phyloP scores from a whole-genome alignment of 1,284 basidiomycete genomes.

The Cystobasidiaceae sp. region DNA sequence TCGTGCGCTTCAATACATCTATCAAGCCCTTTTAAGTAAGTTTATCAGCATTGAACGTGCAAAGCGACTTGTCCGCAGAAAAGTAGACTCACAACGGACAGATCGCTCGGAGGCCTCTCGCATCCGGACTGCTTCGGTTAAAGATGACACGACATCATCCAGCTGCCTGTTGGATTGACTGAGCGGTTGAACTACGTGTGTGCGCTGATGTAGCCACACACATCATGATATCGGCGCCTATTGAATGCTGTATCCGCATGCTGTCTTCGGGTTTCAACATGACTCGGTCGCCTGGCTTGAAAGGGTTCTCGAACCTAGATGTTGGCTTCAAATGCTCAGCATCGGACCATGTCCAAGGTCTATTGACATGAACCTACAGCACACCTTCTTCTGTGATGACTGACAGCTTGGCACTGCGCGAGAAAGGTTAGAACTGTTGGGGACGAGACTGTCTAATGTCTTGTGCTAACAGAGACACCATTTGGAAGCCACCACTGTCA shows the following conservation, averaged over 20 bases:
- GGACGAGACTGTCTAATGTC: no score
- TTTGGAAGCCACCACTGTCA: conserved; percentile 66
- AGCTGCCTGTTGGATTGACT: conserved; percentile 52
- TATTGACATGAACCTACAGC: conserved; percentile 49
- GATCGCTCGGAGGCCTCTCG: conserved; percentile 61
- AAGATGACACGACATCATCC: conserved; percentile 62
- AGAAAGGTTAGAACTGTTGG: neutral
- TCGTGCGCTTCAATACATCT: conserved; percentile 70
- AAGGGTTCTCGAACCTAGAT: conserved; percentile 6
- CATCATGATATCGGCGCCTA: conserved; percentile 86
- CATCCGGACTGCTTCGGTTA: conserved; percentile 53
- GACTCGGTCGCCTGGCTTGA: conserved; percentile 44
- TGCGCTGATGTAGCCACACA: neutral
- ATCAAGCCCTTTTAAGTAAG: conserved; percentile 58
- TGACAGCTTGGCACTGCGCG: conserved; percentile 52
- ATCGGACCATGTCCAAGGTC: neutral
- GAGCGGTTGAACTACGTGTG: no score
- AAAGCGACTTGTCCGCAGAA: conserved; percentile 41
- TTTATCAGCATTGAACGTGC: neutral
- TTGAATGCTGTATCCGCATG: conserved; percentile 65
- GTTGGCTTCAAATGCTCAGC: neutral
- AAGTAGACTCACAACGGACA: conserved; percentile 32
- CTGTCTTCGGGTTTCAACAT: conserved; percentile 64
- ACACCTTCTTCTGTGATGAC: conserved; percentile 79
- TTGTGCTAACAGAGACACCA: conserved; percentile 62